Percentiles rank a stretch among this genome's conserved stretches.
These are phyloP conservation scores for Otatea glauca DNA, from an alignment of 176 grass and related monocot genomes.

Conservation along the genomic window DNA sequence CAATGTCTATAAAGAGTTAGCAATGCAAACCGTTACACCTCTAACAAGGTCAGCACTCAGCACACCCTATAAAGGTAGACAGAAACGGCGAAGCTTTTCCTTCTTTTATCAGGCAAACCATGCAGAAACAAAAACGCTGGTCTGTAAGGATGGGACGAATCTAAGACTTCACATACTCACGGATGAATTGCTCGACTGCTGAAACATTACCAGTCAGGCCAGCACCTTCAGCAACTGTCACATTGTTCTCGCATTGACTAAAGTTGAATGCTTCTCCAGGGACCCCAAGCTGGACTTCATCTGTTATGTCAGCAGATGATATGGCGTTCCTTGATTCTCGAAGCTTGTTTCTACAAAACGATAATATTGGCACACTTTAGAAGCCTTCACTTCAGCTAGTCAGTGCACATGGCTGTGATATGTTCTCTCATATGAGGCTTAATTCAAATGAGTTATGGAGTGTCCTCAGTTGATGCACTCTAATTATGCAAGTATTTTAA, in stretches of 20 bases:
- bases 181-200: conserved; percentile 66
- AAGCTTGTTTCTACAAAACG: conserved; percentile 76
- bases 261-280: conserved; percentile 73
- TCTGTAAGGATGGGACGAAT: neutral
- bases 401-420: neutral
- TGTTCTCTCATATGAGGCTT: neutral
- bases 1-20: conserved; percentile 1
- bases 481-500: conserved; percentile 2
- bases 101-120: neutral
- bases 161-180: conserved; percentile 59
- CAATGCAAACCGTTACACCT: conserved; percentile 12
- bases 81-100: neutral
- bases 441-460: neutral
- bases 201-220: conserved; percentile 68
- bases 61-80: neutral
- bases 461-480: neutral
- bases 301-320: conserved; percentile 74
- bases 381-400: neutral
- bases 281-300: conserved; percentile 72
- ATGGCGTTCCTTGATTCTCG: conserved; percentile 80
- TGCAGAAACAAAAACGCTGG: neutral
- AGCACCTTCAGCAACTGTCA: conserved; percentile 67
- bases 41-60: conserved; percentile 20
- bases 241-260: conserved; percentile 81
- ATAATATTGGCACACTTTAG: neutral